Evolutionary conservation across 1,284 basidiomycete genomes (phyloP).

Genomic region (Rhizoctonia solani): DNA sequence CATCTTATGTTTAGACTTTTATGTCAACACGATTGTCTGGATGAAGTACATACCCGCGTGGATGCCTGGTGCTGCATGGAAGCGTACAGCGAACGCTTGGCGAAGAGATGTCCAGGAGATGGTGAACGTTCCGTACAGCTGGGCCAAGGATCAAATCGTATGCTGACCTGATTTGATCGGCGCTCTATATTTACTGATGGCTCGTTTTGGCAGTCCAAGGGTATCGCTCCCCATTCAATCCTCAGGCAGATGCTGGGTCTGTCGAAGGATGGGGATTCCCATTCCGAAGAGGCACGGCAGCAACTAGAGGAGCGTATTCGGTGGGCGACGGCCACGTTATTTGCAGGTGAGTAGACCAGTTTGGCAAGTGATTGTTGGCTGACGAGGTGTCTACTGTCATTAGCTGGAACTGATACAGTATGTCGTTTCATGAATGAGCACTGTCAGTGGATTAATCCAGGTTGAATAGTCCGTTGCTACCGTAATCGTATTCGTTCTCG

Average conservation of each 20-base stretch:
- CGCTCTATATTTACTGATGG: neutral
- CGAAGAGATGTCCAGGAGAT: neutral
- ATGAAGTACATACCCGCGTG: slow-evolving; percentile 23
- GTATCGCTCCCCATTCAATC: slow-evolving; percentile 14
- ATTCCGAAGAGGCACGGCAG: neutral
- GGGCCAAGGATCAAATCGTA: slow-evolving; percentile 10
- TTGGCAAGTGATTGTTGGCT: neutral
- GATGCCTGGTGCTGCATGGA: slow-evolving; percentile 26
- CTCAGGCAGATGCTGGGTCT: neutral
- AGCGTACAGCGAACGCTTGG: slow-evolving; percentile 8
- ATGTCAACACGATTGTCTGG: slow-evolving; percentile 1
- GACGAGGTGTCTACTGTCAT: neutral
- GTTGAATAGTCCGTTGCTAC: neutral
- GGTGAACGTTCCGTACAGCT: slow-evolving; percentile 19
- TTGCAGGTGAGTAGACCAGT: neutral
- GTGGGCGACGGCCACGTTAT: neutral
- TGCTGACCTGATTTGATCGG: neutral
- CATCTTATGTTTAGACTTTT: neutral
- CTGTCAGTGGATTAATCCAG: neutral
- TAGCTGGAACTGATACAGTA: slow-evolving; percentile 30
- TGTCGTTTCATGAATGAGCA: neutral
- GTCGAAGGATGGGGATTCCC: neutral
- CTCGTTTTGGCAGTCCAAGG: neutral
- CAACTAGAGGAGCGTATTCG: neutral
- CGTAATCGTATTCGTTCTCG: neutral